Base-by-base conservation (phyloP, 1,139 yeast species). In the Geotrichum citri-aurantii region DNA sequence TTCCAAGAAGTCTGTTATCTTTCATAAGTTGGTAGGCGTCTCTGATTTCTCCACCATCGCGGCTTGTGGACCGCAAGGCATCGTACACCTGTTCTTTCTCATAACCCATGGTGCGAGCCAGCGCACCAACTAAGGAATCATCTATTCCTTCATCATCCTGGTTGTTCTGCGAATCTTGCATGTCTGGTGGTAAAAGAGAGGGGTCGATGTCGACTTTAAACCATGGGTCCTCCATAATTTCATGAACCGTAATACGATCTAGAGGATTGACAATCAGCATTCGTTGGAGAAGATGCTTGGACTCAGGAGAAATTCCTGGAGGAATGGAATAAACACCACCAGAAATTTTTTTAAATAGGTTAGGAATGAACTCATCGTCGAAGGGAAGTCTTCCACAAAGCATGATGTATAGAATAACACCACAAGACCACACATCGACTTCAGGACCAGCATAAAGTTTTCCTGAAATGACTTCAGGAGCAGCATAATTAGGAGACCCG, bases 381-480 rank as follows among this genome's bases (percentile, higher is more conserved):
- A 95, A 95, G 12, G 99, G 99, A 65, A 95, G 80, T 69, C 98
- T 81, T 46, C 99, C 98, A 75, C 98, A 93, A 58, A 93, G 80
- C 97, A 93, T 91, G 54, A 95, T 99, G 68, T 92, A 93, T 62
- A 93, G 79, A 59, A 95, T 93, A 54, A 95, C 98, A 66, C 99
- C 99, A 67, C 96, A 88, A 0, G 96, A 88, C 99, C 99, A 95
- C 57, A 95, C 98, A 72, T 95, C 99, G 55, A 93, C 99, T 74
- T 93, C 99, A 1, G 98, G 98, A 4, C 99, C 99, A 1, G 98
- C 99, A 69, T 93, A 93, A 60, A 93, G 79, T 71, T 95, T 92
- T 52, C 99, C 99, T 65, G 95, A 85, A 62, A 93, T 93, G 53
- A 93, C 98, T 73, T 93, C 99, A 0, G 99, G 99, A 0, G 99